phyloP scores from a whole-genome alignment of 225 moss, liverwort and hornwort genomes.

The Climacium dendroides region DNA sequence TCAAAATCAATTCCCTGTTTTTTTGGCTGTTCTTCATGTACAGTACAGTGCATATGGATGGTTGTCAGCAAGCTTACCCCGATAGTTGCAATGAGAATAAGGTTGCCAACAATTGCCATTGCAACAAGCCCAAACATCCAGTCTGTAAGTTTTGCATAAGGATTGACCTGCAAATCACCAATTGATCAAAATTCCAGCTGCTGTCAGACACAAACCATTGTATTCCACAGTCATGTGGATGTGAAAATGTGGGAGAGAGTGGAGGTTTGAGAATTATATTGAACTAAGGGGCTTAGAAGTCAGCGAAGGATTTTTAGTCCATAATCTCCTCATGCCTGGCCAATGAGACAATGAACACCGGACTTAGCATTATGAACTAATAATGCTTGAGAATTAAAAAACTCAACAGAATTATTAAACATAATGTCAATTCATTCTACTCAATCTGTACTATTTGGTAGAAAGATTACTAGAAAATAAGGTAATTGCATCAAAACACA shows the following conservation, averaged over 20 bases:
- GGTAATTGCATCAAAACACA: accelerated
- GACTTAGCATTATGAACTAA: background rate
- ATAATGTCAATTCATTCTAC: background rate
- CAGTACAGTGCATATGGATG: background rate
- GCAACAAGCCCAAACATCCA: conserved; percentile 67
- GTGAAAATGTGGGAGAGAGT: background rate
- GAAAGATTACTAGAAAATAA: background rate
- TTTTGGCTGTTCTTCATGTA: background rate
- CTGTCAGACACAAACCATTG: background rate
- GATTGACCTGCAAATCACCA: conserved; percentile 48
- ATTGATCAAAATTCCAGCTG: background rate
- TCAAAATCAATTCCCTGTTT: background rate
- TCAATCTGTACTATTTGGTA: background rate
- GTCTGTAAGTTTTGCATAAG: conserved; percentile 50
- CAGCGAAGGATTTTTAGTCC: background rate
- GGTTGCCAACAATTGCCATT: conserved; percentile 59
- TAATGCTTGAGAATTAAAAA: background rate
- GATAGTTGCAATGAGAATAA: conserved; percentile 56
- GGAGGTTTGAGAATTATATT: background rate
- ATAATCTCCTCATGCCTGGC: background rate
- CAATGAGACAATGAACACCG: background rate
- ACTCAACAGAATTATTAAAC: background rate
- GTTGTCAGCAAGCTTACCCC: conserved; percentile 33
- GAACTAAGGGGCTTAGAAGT: background rate
- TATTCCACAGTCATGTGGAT: background rate